These are phyloP conservation scores for Quercus rubra DNA, from an alignment of 306 rosid species.

Conservation along the genomic window DNA sequence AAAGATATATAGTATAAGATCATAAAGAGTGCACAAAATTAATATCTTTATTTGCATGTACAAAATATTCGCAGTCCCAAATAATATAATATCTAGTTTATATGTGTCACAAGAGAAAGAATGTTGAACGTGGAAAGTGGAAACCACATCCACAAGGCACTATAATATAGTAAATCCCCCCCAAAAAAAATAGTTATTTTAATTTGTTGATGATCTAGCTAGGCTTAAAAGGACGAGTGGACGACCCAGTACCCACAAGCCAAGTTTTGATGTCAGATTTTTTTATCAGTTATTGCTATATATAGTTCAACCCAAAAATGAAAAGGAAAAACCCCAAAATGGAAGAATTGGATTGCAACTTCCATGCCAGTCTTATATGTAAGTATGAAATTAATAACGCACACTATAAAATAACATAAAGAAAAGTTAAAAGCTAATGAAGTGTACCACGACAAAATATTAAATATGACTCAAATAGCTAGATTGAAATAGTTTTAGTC, in stretches of 20 bases:
- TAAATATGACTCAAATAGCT: neutral
- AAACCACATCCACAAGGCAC: neutral
- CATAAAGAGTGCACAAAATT: neutral
- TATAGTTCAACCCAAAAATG: neutral
- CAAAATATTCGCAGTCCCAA: neutral
- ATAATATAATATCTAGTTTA: neutral
- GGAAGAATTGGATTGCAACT: too few relatives aligned
- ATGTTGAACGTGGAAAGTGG: constrained; percentile 21
- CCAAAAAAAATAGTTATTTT: neutral
- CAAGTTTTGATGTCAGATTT: too few relatives aligned
- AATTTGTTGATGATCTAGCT: neutral
- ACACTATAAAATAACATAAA: too few relatives aligned
- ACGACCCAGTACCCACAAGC: too few relatives aligned
- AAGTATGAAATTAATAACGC: too few relatives aligned
- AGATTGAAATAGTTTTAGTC: neutral
- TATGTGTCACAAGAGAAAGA: neutral
- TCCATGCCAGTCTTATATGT: too few relatives aligned
- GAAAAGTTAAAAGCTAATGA: neutral
- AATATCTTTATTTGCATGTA: neutral
- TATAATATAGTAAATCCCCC: neutral
- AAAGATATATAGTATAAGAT: neutral
- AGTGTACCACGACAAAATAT: too few relatives aligned
- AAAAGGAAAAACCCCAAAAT: neutral
- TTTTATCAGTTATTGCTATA: too few relatives aligned
- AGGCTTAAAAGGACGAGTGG: too few relatives aligned